Evolutionary conservation across 495 filamentous ascomycete species (phyloP).

Genomic region (Hypoxylon fuscum): DNA sequence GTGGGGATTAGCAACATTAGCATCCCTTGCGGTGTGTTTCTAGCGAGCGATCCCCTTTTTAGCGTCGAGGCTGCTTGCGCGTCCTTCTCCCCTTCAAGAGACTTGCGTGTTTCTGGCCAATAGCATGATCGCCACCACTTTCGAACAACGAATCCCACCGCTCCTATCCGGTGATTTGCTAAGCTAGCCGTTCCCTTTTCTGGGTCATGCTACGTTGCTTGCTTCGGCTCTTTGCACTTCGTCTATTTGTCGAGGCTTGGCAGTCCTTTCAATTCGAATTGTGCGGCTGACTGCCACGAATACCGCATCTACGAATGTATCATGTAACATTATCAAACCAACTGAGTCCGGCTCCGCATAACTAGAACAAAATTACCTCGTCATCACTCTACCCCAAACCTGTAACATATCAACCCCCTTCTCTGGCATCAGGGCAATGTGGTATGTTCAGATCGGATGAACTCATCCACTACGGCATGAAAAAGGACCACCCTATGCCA

Average conservation of each 20-base stretch:
- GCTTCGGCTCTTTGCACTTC: conserved; percentile 40
- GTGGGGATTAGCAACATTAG: conserved; percentile 1
- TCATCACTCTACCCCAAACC: conserved; percentile 15
- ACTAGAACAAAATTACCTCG: conserved; percentile 13
- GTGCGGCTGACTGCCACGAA: conserved; percentile 34
- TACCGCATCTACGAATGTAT: conserved; percentile 20
- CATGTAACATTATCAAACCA: conserved; percentile 30
- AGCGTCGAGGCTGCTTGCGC: conserved; percentile 41
- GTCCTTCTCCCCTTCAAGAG: conserved; percentile 35
- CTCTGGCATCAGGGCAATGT: conserved; percentile 2
- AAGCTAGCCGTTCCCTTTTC: conserved; percentile 29
- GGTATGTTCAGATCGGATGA: conserved; percentile 4
- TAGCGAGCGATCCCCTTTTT: conserved; percentile 29
- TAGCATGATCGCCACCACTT: conserved; percentile 29
- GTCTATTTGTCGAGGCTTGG: conserved; percentile 29
- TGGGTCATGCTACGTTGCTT: conserved; percentile 42
- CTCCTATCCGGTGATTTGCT: conserved; percentile 37
- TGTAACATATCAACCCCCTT: conserved; percentile 1
- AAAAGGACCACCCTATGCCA: no score
- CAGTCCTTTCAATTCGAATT: conserved; percentile 32
- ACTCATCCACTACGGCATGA: conserved; percentile 4
- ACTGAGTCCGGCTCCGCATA: conserved; percentile 13
- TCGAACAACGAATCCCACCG: conserved; percentile 37
- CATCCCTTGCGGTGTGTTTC: conserved; percentile 26
- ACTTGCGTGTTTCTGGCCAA: conserved; percentile 41